Evolutionary conservation across 257 asterid genomes (phyloP), one percentile per base, ranked within the genome.

Genomic region (Cinchona pubescens): DNA sequence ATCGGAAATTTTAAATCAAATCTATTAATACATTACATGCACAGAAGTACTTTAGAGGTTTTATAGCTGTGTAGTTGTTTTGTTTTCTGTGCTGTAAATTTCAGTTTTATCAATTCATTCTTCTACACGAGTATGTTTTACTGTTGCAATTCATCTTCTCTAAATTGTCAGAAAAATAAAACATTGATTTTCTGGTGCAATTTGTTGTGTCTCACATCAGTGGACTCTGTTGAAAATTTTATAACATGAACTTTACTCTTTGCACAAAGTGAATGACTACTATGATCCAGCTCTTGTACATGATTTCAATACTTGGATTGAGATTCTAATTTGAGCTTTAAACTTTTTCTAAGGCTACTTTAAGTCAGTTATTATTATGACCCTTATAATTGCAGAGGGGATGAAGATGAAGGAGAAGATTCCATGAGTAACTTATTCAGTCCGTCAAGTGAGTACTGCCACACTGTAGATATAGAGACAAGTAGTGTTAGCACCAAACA

Each of bases 361-460:
- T 25, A 34, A 48, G 68, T 73, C 63, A 62, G 46, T 42, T 30
- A 37, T 56, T 38, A 43, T 65, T 71, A 18, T 71, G 53, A n/a
- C 53, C 51, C 25, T 66, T 77, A 65, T 66, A 69, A 75, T 77
- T 87, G 75, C 76, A 94, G 99, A 95, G 88, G 88, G 51, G 91
- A 88, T 66, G 96, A 90, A 79, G 94, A 89, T 72, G 98, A 87
- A n/a, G 91, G 86, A 58, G 97, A 87, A 73, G 90, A 87, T 80
- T 84, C 86, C 42, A 78, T 79, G 16, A 87, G 85, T 81, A 86
- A 86, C 82, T 76, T 83, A 83, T 88, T 79, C 82, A 72, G 87
- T 74, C 68, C 89, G 74, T 79, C 93, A 76, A 81, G 83, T 45
- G 92, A 90, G 67, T 88, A 80, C 83, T 85, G 79, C 68, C 91